Evolutionary conservation across 2,329 filamentous ascomycete genomes (phyloP), one percentile per base, ranked within the genome.

Genomic region (Colletotrichum nymphaeae): DNA sequence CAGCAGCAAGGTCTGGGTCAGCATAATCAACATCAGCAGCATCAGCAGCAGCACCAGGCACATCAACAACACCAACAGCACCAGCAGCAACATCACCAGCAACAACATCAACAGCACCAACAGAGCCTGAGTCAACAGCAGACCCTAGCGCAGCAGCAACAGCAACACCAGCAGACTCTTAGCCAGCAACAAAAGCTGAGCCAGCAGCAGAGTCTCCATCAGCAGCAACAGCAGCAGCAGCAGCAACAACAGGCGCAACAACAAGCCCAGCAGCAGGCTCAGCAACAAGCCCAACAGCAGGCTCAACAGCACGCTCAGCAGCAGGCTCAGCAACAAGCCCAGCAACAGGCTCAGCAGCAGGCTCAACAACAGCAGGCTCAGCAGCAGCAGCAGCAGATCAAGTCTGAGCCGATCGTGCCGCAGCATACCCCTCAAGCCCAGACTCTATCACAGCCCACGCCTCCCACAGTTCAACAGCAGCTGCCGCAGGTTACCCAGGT

Each of bases 51-150:
- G 9, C 76, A 80, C 14, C 79, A 78, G 37, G 79, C 78, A 22
- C 80, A 81, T 19, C 75, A 80, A 9, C 78, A 78, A 16, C 80
- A 79, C n/a, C 75, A 77, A 2, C 78, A 78, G 1, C 80, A 81
- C 12, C 79, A 81, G 22, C 79, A 78, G 24, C 80, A 81, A 14
- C 75, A 80, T 6, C 79, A 78, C 32, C 80, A 81, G 22, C 75
- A 80, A 6, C 78, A 78, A 28, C 79, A 79, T 19, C 75, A 76
- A 2, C 78, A 78, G 1, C 79, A 75, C 26, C 82, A 82, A 63
- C 80, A 81, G 67, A 73, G 76, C 9, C 77, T 82, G 65, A 74
- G 75, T 11, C 81, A 82, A 53, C 81, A 82, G 56, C 78, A 78
- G 55, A 74, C 76, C 12, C 62, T 76, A 6, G 71, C 71, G 3